Conservation (phyloP, 257 asterid genomes). For the Sherardia arvensis region DNA sequence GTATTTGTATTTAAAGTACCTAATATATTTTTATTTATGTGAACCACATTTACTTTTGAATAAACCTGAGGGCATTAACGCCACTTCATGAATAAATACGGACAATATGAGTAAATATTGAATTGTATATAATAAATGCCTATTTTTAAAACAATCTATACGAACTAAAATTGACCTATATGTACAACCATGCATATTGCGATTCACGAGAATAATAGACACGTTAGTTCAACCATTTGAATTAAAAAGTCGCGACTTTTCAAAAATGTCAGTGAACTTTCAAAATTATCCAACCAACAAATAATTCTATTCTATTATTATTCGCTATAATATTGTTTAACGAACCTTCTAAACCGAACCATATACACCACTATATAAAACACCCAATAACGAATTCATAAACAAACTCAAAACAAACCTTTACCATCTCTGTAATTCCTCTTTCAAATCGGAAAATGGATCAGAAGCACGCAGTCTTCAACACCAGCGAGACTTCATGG, state of each 20-base stretch:
- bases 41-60: too few species aligned
- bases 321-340: background rate
- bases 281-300: background rate
- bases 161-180: too few species aligned
- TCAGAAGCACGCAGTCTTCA: constrained; percentile 9
- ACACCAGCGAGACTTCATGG: constrained; percentile 68
- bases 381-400: background rate
- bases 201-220: too few species aligned
- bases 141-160: too few species aligned
- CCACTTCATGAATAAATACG: too few species aligned
- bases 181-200: too few species aligned
- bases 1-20: too few species aligned
- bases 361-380: background rate
- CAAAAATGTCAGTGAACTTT: background rate
- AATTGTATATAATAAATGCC: too few species aligned
- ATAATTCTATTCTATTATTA: background rate
- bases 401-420: background rate
- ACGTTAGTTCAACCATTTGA: background rate
- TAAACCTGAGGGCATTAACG: too few species aligned
- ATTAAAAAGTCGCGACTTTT: background rate
- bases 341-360: background rate
- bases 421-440: background rate
- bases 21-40: too few species aligned
- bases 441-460: constrained; percentile 1
- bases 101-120: too few species aligned